Evolutionary conservation across 768 basidiomycete species (phyloP), one percentile per base, ranked within the genome.

Genomic region (Russula earlei): DNA sequence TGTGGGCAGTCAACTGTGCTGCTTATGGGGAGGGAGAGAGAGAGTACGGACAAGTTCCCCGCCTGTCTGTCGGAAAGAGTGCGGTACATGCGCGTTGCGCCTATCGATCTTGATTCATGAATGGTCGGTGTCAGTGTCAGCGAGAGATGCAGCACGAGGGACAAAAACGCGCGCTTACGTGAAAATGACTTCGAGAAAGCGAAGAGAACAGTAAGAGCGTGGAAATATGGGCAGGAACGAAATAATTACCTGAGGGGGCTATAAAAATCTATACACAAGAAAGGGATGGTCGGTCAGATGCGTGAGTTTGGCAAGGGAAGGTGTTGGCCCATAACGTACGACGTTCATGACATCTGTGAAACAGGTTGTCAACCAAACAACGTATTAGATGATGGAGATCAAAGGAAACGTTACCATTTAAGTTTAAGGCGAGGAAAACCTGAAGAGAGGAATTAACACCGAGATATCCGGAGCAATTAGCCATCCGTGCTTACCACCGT

Each of bases 61-160:
- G 57, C 45, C 17, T 56, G 52, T 20, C 56, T 43, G 19, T 56
- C 55, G 24, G 60, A 61, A 10, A 61, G 48, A 29, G 37, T 25
- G 43, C 60, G 60, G 52, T 61, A 61, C 51, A 61, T 59, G 11
- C 60, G 56, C 22, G 60, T 61, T 12, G 60, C 52, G 15, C 57
- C 60, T 44, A 61, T 61, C 19, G 60, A 60, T 19, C 57, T 61
- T 46, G 14, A 31, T 24, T 43, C 20, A 2, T 5, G 37, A 11
- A 20, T 4, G 14, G 17, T 43, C n/a, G n/a, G n/a, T n/a, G n/a
- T n/a, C n/a, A n/a, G n/a, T n/a, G n/a, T n/a, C n/a, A n/a, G n/a
- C n/a, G 33, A 42, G 44, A 20, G 31, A 31, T 17, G 17, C 17
- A n/a, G 1, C 19, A 14, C n/a, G 12, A 20, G 6, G 19, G 12